phyloP scores from a whole-genome alignment of 2,329 filamentous ascomycete genomes.

The Aspergillus hortae region DNA sequence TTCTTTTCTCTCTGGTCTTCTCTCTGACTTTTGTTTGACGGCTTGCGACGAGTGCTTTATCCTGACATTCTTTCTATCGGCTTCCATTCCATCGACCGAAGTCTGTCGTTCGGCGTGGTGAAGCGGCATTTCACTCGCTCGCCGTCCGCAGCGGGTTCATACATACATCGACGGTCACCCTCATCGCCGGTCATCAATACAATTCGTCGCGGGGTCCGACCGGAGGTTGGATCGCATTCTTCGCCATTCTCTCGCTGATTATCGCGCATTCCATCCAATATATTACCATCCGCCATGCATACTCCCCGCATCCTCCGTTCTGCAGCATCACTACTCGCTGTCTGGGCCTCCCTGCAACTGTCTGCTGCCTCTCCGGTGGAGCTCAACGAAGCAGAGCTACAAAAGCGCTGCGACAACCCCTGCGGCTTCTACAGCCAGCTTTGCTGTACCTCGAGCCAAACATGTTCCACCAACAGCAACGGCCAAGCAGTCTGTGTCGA shows the following conservation, averaged over 20 bases:
- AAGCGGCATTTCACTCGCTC: not conserved
- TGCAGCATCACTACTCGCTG: conserved; percentile 24
- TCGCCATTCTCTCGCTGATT: not conserved
- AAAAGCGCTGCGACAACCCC: conserved; percentile 44
- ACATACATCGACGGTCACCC: not conserved
- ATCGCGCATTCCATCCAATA: conserved; percentile 1
- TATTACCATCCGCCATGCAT: conserved; percentile 26
- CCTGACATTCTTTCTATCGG: not conserved
- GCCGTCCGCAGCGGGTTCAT: not conserved
- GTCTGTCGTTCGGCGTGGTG: not conserved
- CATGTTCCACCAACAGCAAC: conserved; percentile 49
- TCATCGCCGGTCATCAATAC: not conserved
- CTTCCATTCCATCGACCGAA: not conserved
- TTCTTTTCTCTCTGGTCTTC: not conserved
- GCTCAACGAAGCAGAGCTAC: conserved; percentile 17
- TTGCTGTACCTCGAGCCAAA: conserved; percentile 46
- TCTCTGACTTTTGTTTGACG: not conserved
- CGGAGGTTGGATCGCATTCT: not conserved
- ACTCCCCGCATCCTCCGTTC: conserved; percentile 21
- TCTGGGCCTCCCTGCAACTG: conserved; percentile 22
- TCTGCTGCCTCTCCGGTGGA: conserved; percentile 31
- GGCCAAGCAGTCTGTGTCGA: conserved; percentile 47
- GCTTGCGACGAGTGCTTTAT: not conserved
- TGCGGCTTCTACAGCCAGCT: conserved; percentile 53
- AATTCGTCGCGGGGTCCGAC: not conserved